Base-by-base conservation (phyloP, 2,329 filamentous ascomycete species). In the Ceratocystis colombiana region DNA sequence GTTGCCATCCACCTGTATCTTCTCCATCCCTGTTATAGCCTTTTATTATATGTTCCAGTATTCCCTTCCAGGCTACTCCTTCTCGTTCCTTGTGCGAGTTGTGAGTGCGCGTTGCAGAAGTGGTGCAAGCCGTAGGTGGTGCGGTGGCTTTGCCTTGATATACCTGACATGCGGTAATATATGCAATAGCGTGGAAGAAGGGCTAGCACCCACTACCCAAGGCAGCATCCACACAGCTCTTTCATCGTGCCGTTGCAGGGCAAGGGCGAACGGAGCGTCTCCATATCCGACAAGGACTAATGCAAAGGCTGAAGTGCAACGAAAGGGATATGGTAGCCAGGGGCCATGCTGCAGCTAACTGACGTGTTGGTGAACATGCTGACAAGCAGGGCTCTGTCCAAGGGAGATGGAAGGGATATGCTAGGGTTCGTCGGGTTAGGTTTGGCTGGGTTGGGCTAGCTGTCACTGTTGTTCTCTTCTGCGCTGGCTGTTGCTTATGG, bases 31-130 rank as follows among this genome's bases (percentile, higher is more conserved):
- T 30, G 25, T 10, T 15, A 17, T 17, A n/a, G 28, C 20, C 53
- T 57, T 55, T 33, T n/a, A 28, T 33, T 3, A 22, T 30, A 8
- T 12, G 53, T 33, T 57, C 30, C 12, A 57, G 53, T 57, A 57
- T 57, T 28, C 22, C 53, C 37, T 41, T 41, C 37, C 53, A 57
- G 17, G 53, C 17, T 57, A n/a, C 53, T 33, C 28, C 25, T 25
- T 55, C 20, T 28, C 50, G 50, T 15, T 28, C 22, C 25, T 55
- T 55, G 50, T 55, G 50, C 17, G 50, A 55, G 50, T 55, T 25
- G 22, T 30, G 15, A 12, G 28, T 30, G 17, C 20, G n/a, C 2
- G 20, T 57, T 57, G 53, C 8, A 28, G 8, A n/a, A 33, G 53
- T 57, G 28, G 12, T 22, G 8, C 3, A 15, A 12, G 12, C 48